phyloP scores from a whole-genome alignment of 257 asterid species.

The Solanum chmielewskii region DNA sequence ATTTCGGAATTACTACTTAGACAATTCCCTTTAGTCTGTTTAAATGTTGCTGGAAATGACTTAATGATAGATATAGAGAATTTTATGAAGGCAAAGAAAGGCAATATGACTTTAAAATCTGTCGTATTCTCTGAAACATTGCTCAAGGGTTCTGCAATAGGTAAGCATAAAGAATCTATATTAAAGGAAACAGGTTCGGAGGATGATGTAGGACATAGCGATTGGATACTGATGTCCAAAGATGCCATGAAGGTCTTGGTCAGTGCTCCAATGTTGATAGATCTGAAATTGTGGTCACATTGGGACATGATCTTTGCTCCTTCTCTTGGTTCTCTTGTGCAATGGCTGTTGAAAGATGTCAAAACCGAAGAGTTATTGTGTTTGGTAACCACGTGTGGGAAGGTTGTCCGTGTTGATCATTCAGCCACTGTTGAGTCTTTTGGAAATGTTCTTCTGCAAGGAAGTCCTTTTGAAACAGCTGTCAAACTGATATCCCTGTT shows the following conservation, averaged over 20 bases:
- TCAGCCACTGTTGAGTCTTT: constrained; percentile 66
- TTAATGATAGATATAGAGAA: constrained; percentile 16
- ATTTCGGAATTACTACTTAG: constrained; percentile 48
- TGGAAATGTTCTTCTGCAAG: constrained; percentile 41
- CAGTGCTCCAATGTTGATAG: constrained; percentile 83
- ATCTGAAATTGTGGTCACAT: constrained; percentile 73
- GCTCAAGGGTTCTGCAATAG: constrained; percentile 15
- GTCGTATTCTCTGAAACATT: constrained; percentile 71
- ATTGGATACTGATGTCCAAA: constrained; percentile 38
- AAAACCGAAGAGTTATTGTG: constrained; percentile 60
- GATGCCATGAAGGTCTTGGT: constrained; percentile 59
- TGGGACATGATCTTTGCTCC: constrained; percentile 85
- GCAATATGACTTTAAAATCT: constrained; percentile 25
- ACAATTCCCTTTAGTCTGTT: constrained; percentile 76
- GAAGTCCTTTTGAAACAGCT: constrained; percentile 72
- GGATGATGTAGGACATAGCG: constrained; percentile 12
- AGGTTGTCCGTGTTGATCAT: constrained; percentile 73
- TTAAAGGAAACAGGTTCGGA: constrained; percentile 16
- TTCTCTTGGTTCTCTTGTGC: constrained; percentile 78
- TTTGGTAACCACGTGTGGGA: constrained; percentile 70
- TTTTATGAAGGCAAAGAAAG: constrained; percentile 19
- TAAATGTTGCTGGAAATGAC: constrained; percentile 38
- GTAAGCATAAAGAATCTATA: constrained; percentile 20
- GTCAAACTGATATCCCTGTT: constrained; percentile 61
- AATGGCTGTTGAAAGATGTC: constrained; percentile 77